A percentile compares a stretch with the other conserved stretches of the same genome.
These are phyloP conservation scores for Peronospora tabacina DNA, from an alignment of 352 stramenopile genomes.

Conservation along the genomic window DNA sequence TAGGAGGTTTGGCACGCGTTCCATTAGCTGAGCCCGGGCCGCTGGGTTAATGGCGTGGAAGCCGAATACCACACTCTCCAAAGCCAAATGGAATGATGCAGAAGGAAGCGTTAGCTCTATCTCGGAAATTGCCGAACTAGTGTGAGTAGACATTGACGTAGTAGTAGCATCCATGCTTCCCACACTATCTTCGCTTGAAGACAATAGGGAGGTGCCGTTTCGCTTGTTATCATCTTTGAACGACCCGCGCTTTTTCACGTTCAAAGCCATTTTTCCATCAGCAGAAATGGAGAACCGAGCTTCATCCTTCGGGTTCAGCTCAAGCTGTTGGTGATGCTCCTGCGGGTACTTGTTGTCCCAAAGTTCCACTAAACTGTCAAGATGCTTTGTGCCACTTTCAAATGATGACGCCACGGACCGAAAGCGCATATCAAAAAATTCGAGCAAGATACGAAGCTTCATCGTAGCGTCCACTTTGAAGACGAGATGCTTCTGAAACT, in stretches of 20 bases:
- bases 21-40: slow-evolving; percentile 54
- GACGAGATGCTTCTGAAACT: slow-evolving; percentile 62
- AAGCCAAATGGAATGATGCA: slow-evolving; percentile 43
- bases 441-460: slow-evolving; percentile 36
- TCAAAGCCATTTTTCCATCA: slow-evolving; percentile 39
- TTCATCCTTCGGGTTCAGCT: slow-evolving; percentile 40
- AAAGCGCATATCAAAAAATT: slow-evolving; percentile 49
- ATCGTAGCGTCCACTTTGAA: slow-evolving; percentile 55
- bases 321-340: slow-evolving; percentile 26
- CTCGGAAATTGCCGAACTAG: slow-evolving; percentile 7
- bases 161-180: slow-evolving; percentile 13
- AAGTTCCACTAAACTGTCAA: slow-evolving; percentile 25
- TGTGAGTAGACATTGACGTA: slow-evolving; percentile 6
- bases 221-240: slow-evolving; percentile 30
- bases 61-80: slow-evolving; percentile 72
- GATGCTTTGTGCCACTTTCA: slow-evolving; percentile 20
- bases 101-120: slow-evolving; percentile 30
- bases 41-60: slow-evolving; percentile 54
- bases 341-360: slow-evolving; percentile 32
- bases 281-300: slow-evolving; percentile 40
- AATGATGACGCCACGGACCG: slow-evolving; percentile 19
- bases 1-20: slow-evolving; percentile 57
- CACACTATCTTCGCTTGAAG: slow-evolving; percentile 11
- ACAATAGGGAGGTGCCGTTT: neutral
- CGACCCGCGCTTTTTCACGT: slow-evolving; percentile 33